These are phyloP conservation scores for Cryptococcus amylolentus DNA, from an alignment of 1,284 basidiomycete genomes.

Conservation along the genomic window DNA sequence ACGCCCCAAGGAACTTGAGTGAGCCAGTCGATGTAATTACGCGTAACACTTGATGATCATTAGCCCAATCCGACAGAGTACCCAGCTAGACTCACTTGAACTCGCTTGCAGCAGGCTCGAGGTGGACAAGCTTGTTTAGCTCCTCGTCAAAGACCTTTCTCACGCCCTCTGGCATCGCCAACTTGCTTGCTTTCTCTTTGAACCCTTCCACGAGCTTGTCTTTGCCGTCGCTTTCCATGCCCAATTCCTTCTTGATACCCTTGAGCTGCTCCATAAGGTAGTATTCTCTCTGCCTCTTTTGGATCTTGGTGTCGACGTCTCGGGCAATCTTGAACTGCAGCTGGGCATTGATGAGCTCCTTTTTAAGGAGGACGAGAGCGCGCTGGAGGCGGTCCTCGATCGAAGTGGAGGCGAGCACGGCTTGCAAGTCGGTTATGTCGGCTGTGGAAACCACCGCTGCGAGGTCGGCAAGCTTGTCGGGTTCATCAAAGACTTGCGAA, in stretches of 20 bases:
- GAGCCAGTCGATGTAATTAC: slow-evolving; percentile 94
- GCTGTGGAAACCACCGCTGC: slow-evolving; percentile 93
- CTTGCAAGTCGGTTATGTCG: slow-evolving; percentile 86
- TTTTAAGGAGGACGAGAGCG: slow-evolving; percentile 89
- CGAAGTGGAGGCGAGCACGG: slow-evolving; percentile 80
- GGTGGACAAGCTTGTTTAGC: slow-evolving; percentile 80
- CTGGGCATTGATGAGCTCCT: slow-evolving; percentile 96
- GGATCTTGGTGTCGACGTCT: slow-evolving; percentile 95
- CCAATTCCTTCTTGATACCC: slow-evolving; percentile 98
- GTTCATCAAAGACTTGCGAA: slow-evolving; percentile 97
- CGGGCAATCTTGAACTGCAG: slow-evolving; percentile 90
- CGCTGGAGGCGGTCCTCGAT: slow-evolving; percentile 89
- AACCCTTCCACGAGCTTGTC: slow-evolving; percentile 97
- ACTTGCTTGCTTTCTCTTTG: slow-evolving; percentile 75
- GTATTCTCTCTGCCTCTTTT: slow-evolving; percentile 94
- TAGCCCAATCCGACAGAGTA: not conserved
- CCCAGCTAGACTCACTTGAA: slow-evolving; percentile 57
- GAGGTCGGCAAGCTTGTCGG: slow-evolving; percentile 96
- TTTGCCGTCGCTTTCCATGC: slow-evolving; percentile 89
- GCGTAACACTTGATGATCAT: slow-evolving; percentile 64
- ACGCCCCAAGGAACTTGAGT: slow-evolving; percentile 97
- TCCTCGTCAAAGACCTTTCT: slow-evolving; percentile 97
- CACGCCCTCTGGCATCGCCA: slow-evolving; percentile 92
- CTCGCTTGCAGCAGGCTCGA: slow-evolving; percentile 91
- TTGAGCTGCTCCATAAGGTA: slow-evolving; percentile 99